Base-by-base conservation (phyloP, 129 eudicot genomes). In the Tanacetum coccineum region DNA sequence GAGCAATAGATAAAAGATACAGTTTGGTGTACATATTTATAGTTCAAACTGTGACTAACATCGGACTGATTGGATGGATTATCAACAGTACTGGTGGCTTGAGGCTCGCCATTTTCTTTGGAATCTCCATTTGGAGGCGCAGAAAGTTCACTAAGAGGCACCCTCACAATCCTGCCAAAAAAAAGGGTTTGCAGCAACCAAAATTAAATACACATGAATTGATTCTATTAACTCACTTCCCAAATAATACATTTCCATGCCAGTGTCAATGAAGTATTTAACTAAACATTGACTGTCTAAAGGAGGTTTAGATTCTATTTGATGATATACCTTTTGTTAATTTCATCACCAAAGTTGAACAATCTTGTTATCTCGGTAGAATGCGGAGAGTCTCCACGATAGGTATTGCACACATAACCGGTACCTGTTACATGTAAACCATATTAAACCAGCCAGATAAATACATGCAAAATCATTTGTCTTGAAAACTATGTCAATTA, bases 401-500 rank as follows among this genome's bases (percentile, higher is more conserved):
- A 74, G 13, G 89, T 80, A 75, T 88, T 93, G 85, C 98, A 93
- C 40, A 93, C 86, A 78, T 86, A 86, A 48, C 98, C 98, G 49
- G 78, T 84, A 66, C 98, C 98, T 93, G 74, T 50, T 26, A 70
- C 54, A 54, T 44, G 48, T 9, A 59, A 51, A 74, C 4, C 64
- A 19, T 50, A 46, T 40, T 45, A 54, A 79, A 56, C 52, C 48
- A 50, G 13, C 45, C 40, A 57, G 52, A 55, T 13, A 17, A 49
- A 22, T 25, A 25, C 25, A 52, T 15, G 18, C 6, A 17, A 47
- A 52, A 56, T 20, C 2, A 25, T 26, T 8, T 4, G 13, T 25
- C 15, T 50, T 30, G 32, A 3, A 36, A 44, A 12, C 58, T 21
- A 50, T 46, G 20, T 21, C 14, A 13, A 50, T 56, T 52, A 56